Evolutionary conservation across 2,329 filamentous ascomycete species (phyloP).

Genomic region (Periconia digitata): DNA sequence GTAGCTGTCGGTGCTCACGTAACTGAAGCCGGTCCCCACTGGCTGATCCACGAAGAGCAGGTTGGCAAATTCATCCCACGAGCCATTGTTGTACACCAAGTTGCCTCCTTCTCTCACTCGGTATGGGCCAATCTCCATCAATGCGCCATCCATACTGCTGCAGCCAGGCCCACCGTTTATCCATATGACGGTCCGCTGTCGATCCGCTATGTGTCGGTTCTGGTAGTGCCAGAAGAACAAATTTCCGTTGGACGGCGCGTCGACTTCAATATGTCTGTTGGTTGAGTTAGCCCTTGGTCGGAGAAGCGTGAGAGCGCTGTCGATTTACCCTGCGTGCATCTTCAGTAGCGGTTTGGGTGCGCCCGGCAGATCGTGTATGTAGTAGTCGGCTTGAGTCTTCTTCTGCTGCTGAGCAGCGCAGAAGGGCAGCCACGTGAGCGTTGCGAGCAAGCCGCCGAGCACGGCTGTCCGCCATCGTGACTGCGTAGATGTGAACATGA

Average conservation of each 20-base stretch:
- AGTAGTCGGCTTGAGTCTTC: constrained; percentile 81
- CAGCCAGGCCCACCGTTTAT: constrained; percentile 96
- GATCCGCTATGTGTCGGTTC: constrained; percentile 91
- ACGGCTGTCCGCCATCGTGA: constrained; percentile 38
- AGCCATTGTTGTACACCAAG: constrained; percentile 83
- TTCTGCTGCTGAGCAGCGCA: constrained; percentile 44
- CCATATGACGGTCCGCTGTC: constrained; percentile 91
- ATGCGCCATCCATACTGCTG: constrained; percentile 91
- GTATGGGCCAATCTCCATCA: constrained; percentile 97
- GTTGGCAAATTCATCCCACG: constrained; percentile 98
- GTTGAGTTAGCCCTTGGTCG: constrained; percentile 5
- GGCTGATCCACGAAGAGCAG: constrained; percentile 96
- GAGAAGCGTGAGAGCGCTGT: constrained; percentile 41
- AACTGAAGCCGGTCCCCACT: constrained; percentile 95
- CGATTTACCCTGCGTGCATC: constrained; percentile 90
- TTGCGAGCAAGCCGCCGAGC: constrained; percentile 32
- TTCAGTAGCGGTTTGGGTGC: constrained; percentile 79
- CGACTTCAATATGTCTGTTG: constrained; percentile 84
- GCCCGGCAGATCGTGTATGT: constrained; percentile 81
- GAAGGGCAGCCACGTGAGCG: constrained; percentile 35
- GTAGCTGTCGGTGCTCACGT: constrained; percentile 86
- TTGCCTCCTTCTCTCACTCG: constrained; percentile 73
- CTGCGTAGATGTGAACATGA: constrained; percentile 27
- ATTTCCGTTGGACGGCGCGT: constrained; percentile 82
- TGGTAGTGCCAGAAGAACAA: constrained; percentile 99